phyloP scores from a whole-genome alignment of 805 yeast genomes.

The Yamadazyma takamatsuzukensis region DNA sequence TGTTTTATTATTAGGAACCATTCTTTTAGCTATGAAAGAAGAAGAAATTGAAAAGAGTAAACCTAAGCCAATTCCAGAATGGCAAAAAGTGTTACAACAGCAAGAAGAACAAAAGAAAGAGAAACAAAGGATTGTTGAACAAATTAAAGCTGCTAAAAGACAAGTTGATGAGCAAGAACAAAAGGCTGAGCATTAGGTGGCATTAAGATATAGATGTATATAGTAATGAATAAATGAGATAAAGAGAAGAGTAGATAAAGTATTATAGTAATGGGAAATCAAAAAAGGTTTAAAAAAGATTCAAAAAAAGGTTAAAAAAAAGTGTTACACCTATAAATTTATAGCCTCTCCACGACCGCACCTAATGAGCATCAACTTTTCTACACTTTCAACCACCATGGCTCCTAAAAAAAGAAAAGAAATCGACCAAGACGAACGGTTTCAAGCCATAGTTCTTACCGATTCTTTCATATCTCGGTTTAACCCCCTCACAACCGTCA shows the following conservation, averaged over 20 bases:
- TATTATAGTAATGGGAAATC: no score
- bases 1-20: slow-evolving; percentile 61
- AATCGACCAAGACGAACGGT: slow-evolving; percentile 61
- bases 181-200: no score
- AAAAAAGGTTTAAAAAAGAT: no score
- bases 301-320: no score
- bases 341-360: no score
- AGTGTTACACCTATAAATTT: no score
- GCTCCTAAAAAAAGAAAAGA: slow-evolving; percentile 57
- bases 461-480: slow-evolving; percentile 92
- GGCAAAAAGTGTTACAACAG: slow-evolving; percentile 30
- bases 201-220: no score
- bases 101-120: slow-evolving; percentile 15
- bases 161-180: slow-evolving; percentile 2
- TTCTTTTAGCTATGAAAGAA: slow-evolving; percentile 64
- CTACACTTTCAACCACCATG: no score
- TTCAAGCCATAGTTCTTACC: slow-evolving; percentile 92
- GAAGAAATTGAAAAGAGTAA: slow-evolving; percentile 43
- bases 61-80: slow-evolving; percentile 34
- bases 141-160: slow-evolving; percentile 7
- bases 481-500: slow-evolving; percentile 82
- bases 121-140: slow-evolving; percentile 3
- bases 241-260: no score
- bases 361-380: no score
- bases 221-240: no score